Conservation (phyloP, 1,139 yeast genomes). For the Yamadazyma dushanensis region DNA sequence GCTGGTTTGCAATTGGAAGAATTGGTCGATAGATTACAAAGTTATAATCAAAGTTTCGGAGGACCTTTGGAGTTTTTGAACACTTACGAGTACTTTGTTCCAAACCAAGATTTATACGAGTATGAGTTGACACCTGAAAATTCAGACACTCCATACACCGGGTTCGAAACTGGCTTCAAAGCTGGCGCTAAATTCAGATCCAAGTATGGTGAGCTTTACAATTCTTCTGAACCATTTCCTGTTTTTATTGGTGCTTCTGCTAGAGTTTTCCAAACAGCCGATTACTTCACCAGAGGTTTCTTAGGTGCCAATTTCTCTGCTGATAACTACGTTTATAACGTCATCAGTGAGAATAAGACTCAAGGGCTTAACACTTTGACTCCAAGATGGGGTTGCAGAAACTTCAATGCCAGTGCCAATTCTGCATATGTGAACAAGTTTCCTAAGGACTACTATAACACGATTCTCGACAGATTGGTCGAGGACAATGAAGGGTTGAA, state of each 20-base stretch:
- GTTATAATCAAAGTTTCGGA: constrained; percentile 18
- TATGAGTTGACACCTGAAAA: constrained; percentile 28
- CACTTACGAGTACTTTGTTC: constrained; percentile 27
- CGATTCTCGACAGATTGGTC: constrained; percentile 41
- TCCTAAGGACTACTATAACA: constrained; percentile 30
- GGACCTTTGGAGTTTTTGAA: constrained; percentile 29
- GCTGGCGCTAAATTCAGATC: constrained; percentile 34
- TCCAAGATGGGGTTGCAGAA: constrained; percentile 29
- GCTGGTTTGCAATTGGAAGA: constrained; percentile 25
- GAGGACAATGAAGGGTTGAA: constrained; percentile 41
- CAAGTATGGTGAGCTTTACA: constrained; percentile 27
- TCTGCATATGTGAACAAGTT: constrained; percentile 14
- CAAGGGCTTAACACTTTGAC: constrained; percentile 30
- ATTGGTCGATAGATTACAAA: constrained; percentile 22
- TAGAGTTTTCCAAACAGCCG: constrained; percentile 31
- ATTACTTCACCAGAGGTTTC: constrained; percentile 32
- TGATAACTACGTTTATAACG: constrained; percentile 19
- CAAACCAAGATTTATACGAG: constrained; percentile 26
- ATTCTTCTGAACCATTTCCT: constrained; percentile 22
- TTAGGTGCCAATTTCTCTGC: constrained; percentile 21
- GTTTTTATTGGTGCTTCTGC: constrained; percentile 32
- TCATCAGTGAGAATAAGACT: constrained; percentile 24
- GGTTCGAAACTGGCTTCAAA: constrained; percentile 27
- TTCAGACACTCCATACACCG: constrained; percentile 23
- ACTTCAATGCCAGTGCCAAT: constrained; percentile 16